A percentile compares a stretch with the other conserved stretches of the same genome.
Conservation (phyloP, 495 filamentous ascomycete species). For the Penicillium bialowiezense region DNA sequence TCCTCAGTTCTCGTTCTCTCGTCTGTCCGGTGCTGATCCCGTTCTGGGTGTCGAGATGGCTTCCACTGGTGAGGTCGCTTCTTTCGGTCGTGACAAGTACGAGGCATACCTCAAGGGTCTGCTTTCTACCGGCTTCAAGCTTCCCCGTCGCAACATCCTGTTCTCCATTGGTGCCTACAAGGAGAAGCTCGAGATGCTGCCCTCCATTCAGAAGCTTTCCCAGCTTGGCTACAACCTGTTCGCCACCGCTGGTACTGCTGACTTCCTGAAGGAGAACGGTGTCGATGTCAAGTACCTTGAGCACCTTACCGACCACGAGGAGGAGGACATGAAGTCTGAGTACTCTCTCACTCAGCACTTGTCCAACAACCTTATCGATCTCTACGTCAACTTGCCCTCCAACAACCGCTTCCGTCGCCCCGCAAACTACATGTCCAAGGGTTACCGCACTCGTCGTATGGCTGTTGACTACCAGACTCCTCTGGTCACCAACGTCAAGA, state of each 20-base stretch:
- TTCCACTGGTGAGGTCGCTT: constrained; percentile 96
- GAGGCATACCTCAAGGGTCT: constrained; percentile 96
- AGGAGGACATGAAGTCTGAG: constrained; percentile 85
- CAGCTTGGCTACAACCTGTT: constrained; percentile 91
- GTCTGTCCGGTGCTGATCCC: constrained; percentile 91
- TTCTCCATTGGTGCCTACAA: constrained; percentile 96
- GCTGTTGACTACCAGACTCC: constrained; percentile 98
- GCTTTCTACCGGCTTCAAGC: constrained; percentile 90
- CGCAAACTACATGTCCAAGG: constrained; percentile 97
- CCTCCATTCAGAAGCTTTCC: constrained; percentile 83
- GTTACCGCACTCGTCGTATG: constrained; percentile 93
- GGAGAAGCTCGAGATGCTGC: constrained; percentile 95
- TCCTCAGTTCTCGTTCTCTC: constrained; percentile 97
- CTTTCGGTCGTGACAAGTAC: constrained; percentile 92
- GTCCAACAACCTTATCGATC: constrained; percentile 93
- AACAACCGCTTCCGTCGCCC: constrained; percentile 93
- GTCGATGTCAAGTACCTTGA: constrained; percentile 91
- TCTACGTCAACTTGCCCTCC: constrained; percentile 98
- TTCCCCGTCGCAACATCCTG: constrained; percentile 93
- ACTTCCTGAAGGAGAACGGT: constrained; percentile 89
- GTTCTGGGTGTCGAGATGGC: constrained; percentile 99
- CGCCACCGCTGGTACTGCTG: constrained; percentile 91
- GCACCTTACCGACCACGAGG: constrained; percentile 59
- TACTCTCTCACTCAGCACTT: constrained; percentile 95
- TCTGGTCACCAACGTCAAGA: constrained; percentile 97